These are phyloP conservation scores for Scedosporium minutisporum DNA, from an alignment of 2,329 filamentous ascomycete genomes.

Conservation along the genomic window DNA sequence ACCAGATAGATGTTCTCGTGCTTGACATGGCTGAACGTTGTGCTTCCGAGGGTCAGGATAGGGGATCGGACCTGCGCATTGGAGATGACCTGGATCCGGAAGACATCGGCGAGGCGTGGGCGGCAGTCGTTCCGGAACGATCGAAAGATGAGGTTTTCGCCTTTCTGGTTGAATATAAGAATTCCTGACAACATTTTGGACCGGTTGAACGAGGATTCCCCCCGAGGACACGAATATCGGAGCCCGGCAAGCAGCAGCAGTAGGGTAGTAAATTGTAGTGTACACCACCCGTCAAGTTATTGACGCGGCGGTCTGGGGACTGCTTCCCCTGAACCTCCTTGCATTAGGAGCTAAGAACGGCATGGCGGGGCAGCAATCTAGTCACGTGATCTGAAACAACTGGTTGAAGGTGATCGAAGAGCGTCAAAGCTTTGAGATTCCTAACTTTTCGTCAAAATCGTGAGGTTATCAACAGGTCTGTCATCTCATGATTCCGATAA, in stretches of 20 bases:
- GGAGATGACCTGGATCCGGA: slow-evolving; percentile 98
- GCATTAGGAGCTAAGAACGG: background rate
- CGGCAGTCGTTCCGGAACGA: slow-evolving; percentile 98
- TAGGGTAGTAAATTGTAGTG: background rate
- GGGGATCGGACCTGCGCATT: slow-evolving; percentile 96
- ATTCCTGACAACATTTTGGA: slow-evolving; percentile 86
- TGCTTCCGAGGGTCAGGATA: slow-evolving; percentile 92
- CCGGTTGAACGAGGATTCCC: background rate
- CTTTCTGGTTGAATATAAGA: slow-evolving; percentile 98
- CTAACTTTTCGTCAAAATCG: no score
- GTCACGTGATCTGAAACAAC: background rate
- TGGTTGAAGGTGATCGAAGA: no score
- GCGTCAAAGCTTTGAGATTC: no score
- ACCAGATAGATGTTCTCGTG: slow-evolving; percentile 99
- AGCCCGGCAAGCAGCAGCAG: background rate
- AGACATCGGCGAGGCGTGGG: slow-evolving; percentile 93
- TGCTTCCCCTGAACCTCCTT: background rate
- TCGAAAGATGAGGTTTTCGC: slow-evolving; percentile 98
- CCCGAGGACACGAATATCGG: background rate
- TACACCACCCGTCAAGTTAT: background rate
- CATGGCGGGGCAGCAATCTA: background rate
- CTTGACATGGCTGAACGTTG: slow-evolving; percentile 98
- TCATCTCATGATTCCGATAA: no score
- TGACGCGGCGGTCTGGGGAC: background rate
- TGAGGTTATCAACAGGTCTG: no score